phyloP scores from a whole-genome alignment of 352 stramenopile species.

The Pythium diclinum region DNA sequence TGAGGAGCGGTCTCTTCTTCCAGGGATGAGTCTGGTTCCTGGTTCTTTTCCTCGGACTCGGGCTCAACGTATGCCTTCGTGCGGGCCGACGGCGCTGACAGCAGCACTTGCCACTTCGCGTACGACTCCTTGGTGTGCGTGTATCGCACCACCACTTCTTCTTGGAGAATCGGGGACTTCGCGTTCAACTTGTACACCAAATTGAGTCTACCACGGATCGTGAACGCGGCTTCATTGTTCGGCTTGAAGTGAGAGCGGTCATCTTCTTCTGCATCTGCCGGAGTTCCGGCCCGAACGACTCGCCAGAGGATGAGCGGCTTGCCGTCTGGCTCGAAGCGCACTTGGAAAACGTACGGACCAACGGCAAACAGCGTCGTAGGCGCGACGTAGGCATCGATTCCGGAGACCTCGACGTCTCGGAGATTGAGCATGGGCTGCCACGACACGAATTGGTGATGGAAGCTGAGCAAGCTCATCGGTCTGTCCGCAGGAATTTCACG shows the following conservation, averaged over 20 bases:
- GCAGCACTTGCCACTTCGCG: slow-evolving; percentile 21
- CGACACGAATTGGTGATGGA: slow-evolving; percentile 46
- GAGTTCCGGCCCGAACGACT: slow-evolving; percentile 29
- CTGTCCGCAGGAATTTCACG: neutral
- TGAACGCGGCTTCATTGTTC: slow-evolving; percentile 15
- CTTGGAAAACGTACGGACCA: slow-evolving; percentile 37
- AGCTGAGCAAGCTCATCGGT: slow-evolving; percentile 38
- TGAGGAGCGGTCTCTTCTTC: slow-evolving; percentile 16
- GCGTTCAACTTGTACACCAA: slow-evolving; percentile 11
- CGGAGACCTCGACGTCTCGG: slow-evolving; percentile 33
- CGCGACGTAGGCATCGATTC: slow-evolving; percentile 26
- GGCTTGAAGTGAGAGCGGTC: slow-evolving; percentile 1
- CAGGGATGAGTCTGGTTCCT: slow-evolving; percentile 16
- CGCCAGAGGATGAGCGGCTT: slow-evolving; percentile 46
- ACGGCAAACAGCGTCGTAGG: slow-evolving; percentile 35
- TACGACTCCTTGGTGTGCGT: slow-evolving; percentile 13
- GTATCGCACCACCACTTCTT: slow-evolving; percentile 11
- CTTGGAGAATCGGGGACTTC: slow-evolving; percentile 6
- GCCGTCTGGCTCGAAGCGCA: slow-evolving; percentile 36
- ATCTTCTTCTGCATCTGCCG: slow-evolving; percentile 9
- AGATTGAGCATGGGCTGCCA: slow-evolving; percentile 39
- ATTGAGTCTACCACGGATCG: slow-evolving; percentile 16
- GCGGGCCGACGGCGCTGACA: neutral
- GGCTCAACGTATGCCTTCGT: slow-evolving; percentile 10
- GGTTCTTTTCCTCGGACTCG: slow-evolving; percentile 25